These are phyloP conservation scores for Byssochlamys sp. DNA, from an alignment of 2,329 filamentous ascomycete genomes.

Conservation along the genomic window DNA sequence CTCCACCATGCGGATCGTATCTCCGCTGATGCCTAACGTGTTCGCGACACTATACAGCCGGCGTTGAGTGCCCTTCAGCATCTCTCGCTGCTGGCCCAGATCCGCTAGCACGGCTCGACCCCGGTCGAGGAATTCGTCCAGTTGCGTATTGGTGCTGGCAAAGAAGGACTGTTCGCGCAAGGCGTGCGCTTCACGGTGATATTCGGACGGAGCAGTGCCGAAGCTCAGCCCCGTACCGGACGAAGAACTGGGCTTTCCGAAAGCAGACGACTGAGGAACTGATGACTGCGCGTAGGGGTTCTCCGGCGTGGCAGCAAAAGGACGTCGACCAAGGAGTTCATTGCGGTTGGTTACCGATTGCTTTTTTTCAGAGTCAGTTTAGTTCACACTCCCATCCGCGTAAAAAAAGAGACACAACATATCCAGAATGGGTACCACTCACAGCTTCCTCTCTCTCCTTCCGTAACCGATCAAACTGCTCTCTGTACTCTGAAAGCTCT, in stretches of 20 bases:
- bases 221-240: slow-evolving; percentile 34
- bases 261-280: slow-evolving; percentile 34
- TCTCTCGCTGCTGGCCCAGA: slow-evolving; percentile 78
- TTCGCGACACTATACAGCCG: slow-evolving; percentile 86
- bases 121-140: slow-evolving; percentile 88
- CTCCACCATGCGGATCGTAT: slow-evolving; percentile 96
- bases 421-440: slow-evolving; percentile 12
- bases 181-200: slow-evolving; percentile 67
- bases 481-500: slow-evolving; percentile 70
- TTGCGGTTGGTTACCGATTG: slow-evolving; percentile 59
- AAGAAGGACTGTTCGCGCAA: slow-evolving; percentile 86
- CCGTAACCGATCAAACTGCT: slow-evolving; percentile 68
- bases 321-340: slow-evolving; percentile 76
- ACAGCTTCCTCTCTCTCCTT: slow-evolving; percentile 65
- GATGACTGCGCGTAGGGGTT: slow-evolving; percentile 73
- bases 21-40: slow-evolving; percentile 82
- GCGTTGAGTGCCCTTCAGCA: slow-evolving; percentile 88
- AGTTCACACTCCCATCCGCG: not conserved
- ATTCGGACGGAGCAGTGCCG: slow-evolving; percentile 44
- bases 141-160: slow-evolving; percentile 64
- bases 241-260: slow-evolving; percentile 24
- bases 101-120: slow-evolving; percentile 85
- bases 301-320: slow-evolving; percentile 72
- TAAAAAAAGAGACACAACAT: not conserved
- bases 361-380: slow-evolving; percentile 19